A percentile compares a stretch with the other conserved stretches of the same genome.
These are phyloP conservation scores for Candolleomyces eurysporus DNA, from an alignment of 768 basidiomycete species.

Conservation along the genomic window DNA sequence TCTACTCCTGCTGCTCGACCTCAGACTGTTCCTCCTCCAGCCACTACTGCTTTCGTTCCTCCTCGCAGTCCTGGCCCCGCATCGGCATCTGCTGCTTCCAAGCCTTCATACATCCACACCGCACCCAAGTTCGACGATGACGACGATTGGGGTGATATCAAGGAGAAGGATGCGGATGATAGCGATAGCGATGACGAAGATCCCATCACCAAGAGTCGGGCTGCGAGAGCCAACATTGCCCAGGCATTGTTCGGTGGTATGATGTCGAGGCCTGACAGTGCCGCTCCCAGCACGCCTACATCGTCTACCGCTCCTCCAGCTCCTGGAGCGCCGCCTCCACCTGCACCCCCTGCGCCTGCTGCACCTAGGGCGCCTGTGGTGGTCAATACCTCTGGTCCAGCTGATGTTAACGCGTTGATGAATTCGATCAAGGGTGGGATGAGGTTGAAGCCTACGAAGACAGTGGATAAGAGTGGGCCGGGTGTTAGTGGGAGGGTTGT, in stretches of 20 bases:
- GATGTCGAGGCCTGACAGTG: conserved; percentile 60
- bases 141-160: conserved; percentile 84
- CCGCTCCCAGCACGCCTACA: conserved; percentile 36
- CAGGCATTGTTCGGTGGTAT: conserved; percentile 75
- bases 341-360: conserved; percentile 35
- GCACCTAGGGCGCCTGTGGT: conserved; percentile 34
- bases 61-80: conserved; percentile 62
- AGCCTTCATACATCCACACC: neutral
- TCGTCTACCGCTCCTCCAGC: conserved; percentile 27
- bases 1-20: no score
- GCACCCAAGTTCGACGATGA: conserved; percentile 32
- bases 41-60: conserved; percentile 55
- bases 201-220: conserved; percentile 66
- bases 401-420: conserved; percentile 67
- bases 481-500: conserved; percentile 73
- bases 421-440: conserved; percentile 76
- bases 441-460: conserved; percentile 70
- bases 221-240: conserved; percentile 69
- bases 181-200: conserved; percentile 79
- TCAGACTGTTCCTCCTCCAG: no score
- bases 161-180: conserved; percentile 61
- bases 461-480: conserved; percentile 79
- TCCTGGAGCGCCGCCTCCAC: conserved; percentile 24
- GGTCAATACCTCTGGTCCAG: conserved; percentile 33
- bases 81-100: conserved; percentile 15